A percentile compares a stretch with the other conserved stretches of the same genome.
Evolutionary conservation across 495 filamentous ascomycete genomes (phyloP).

Genomic region (Penicillium crystallinum): DNA sequence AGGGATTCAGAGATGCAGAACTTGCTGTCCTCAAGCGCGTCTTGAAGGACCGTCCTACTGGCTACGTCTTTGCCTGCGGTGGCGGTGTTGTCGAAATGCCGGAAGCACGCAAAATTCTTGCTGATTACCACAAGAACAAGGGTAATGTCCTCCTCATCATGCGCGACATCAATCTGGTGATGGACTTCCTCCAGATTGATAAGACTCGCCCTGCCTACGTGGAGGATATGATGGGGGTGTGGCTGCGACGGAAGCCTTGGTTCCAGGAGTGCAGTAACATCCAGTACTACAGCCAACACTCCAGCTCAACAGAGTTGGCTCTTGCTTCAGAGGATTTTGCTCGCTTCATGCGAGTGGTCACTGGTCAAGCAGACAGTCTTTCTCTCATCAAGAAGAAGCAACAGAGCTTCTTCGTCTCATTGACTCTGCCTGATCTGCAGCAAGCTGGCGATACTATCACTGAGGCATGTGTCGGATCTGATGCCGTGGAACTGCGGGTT

Average conservation of each 20-base stretch:
- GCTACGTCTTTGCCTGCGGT: constrained; percentile 86
- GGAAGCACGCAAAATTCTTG: constrained; percentile 71
- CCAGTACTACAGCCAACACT: constrained; percentile 79
- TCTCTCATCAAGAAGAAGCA: constrained; percentile 61
- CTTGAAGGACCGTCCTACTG: constrained; percentile 66
- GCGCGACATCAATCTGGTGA: constrained; percentile 79
- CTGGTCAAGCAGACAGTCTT: constrained; percentile 62
- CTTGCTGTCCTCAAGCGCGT: constrained; percentile 65
- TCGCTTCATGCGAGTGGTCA: constrained; percentile 70
- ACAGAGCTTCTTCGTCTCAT: constrained; percentile 86
- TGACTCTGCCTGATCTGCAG: constrained; percentile 73
- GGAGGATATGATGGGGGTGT: constrained; percentile 90
- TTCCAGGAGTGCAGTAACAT: constrained; percentile 93
- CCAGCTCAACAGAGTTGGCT: constrained; percentile 44
- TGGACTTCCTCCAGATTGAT: constrained; percentile 85
- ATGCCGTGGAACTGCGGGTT: constrained; percentile 92
- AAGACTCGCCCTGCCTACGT: constrained; percentile 90
- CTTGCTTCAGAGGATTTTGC: constrained; percentile 72
- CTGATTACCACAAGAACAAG: constrained; percentile 67
- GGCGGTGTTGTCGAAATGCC: constrained; percentile 89
- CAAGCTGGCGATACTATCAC: constrained; percentile 58
- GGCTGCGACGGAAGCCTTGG: constrained; percentile 85
- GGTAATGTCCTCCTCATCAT: constrained; percentile 88
- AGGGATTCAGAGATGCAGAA: constrained; percentile 80
- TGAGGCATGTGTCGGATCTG: constrained; percentile 74